Evolutionary conservation across 1,284 basidiomycete genomes (phyloP).

Genomic region (Pyrrhoderma noxium): DNA sequence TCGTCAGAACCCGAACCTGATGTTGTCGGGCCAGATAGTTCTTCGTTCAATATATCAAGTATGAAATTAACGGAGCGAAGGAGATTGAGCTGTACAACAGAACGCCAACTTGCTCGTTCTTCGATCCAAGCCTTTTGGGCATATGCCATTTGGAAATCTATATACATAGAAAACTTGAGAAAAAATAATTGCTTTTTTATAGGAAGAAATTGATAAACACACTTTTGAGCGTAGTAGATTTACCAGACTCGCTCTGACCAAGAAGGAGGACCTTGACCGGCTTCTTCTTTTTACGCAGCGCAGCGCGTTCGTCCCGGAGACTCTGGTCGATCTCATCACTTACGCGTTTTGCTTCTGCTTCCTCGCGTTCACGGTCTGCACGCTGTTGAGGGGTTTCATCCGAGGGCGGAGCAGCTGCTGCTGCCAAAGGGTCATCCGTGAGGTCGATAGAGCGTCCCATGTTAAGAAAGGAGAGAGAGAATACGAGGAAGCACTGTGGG

Average conservation of each 20-base stretch:
- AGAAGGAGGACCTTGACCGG: slow-evolving; percentile 60
- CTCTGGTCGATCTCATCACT: slow-evolving; percentile 62
- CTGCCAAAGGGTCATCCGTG: slow-evolving; percentile 53
- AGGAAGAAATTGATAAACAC: slow-evolving; percentile 8
- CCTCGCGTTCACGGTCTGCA: slow-evolving; percentile 41
- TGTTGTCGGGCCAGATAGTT: slow-evolving; percentile 5
- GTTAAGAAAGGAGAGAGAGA: background rate
- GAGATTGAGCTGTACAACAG: slow-evolving; percentile 74
- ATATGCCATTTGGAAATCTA: slow-evolving; percentile 74
- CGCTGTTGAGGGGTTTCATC: slow-evolving; percentile 55
- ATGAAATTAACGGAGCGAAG: slow-evolving; percentile 69
- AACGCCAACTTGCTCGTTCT: slow-evolving; percentile 68
- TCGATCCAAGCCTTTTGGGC: slow-evolving; percentile 69
- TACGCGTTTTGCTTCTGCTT: slow-evolving; percentile 54
- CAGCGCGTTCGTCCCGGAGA: slow-evolving; percentile 54
- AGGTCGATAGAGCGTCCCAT: slow-evolving; percentile 19
- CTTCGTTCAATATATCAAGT: slow-evolving; percentile 50
- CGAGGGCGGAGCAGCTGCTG: slow-evolving; percentile 49
- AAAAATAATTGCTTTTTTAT: background rate
- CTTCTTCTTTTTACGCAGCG: slow-evolving; percentile 47
- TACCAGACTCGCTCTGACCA: slow-evolving; percentile 71
- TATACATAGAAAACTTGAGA: background rate
- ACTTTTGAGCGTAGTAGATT: slow-evolving; percentile 59
- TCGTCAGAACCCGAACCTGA: slow-evolving; percentile 23
- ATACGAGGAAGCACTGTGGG: background rate